Percentiles rank a stretch among this genome's conserved stretches.
These are phyloP conservation scores for Grammothele lineata DNA, from an alignment of 768 basidiomycete species.

Conservation along the genomic window DNA sequence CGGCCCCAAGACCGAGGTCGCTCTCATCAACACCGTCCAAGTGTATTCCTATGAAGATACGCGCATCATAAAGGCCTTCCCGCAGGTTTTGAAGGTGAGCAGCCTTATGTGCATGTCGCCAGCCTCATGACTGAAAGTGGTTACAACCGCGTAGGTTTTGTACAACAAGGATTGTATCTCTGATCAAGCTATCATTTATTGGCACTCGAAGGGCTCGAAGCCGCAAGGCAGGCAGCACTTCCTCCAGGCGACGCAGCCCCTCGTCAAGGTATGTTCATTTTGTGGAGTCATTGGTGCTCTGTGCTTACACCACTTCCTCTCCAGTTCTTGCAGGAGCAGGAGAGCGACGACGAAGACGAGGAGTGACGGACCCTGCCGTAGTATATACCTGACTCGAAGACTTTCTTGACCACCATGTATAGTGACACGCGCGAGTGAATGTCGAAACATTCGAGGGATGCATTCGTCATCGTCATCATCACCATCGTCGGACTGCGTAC, in stretches of 20 bases:
- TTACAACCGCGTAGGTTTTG: conserved; percentile 53
- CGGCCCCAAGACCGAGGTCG: conserved; percentile 86
- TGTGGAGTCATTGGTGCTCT: neutral
- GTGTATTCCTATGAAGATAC: conserved; percentile 96
- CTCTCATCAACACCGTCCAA: conserved; percentile 93
- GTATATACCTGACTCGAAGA: too few relatives aligned
- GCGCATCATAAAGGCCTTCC: conserved; percentile 90
- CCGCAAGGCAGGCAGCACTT: conserved; percentile 95
- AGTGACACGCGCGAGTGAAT: too few relatives aligned
- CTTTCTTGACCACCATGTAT: too few relatives aligned
- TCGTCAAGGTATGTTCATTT: conserved; percentile 90
- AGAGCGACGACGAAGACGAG: conserved; percentile 73
- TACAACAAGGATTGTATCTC: conserved; percentile 96
- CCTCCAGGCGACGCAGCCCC: conserved; percentile 77
- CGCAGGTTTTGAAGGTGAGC: conserved; percentile 88
- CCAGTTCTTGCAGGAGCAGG: conserved; percentile 89
- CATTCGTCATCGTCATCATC: too few relatives aligned
- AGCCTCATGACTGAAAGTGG: neutral
- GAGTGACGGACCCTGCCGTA: conserved; percentile 29
- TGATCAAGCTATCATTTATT: conserved; percentile 96
- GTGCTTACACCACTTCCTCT: neutral
- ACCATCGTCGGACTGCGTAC: too few relatives aligned
- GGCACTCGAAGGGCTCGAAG: conserved; percentile 96
- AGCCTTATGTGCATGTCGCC: conserved; percentile 5
- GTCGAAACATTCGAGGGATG: too few relatives aligned